Base-by-base conservation (phyloP, 2,329 filamentous ascomycete species). In the Aspergillus amoenus region DNA sequence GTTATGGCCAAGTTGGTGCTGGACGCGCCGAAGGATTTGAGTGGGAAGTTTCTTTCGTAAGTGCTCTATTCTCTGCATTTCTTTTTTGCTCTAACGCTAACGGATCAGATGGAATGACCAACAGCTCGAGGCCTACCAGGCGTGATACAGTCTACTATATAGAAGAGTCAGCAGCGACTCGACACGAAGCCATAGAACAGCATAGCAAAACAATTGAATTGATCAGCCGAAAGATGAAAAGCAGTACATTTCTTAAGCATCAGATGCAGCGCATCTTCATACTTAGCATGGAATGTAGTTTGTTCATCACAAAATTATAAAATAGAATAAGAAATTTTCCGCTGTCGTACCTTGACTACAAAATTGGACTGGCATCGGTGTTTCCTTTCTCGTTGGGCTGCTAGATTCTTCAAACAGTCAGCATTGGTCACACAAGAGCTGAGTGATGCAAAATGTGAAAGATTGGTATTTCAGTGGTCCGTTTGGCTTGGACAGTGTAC, bases 1-100 rank as follows among this genome's bases (percentile, higher is more conserved):
- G 91, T 97, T 12, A 93, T 97, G 74, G 93, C 92, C 3, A 88
- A 84, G 66, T 79, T 97, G 61, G 88, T 87, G 0, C 72, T 90
- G 15, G 79, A 82, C 46, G 89, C 86, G 5, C 80, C 83, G 3
- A 83, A 77, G 54, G 83, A 86, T 17, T 74, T 97, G 63, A 93
- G 83, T 68, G 94, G 94, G 27, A 86, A 86, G 67, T 92, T 90
- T 69, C 76, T 94, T 42, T 65, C 68, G 72, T 73, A 66, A 62
- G 70, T 39, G 34, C 50, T 47, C 17, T 47, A 40, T 46, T 8
- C 43, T 30, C 17, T 12, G 27, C 34, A 30, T 48, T 22, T 40
- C 30, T 43, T 50, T 39, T 43, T 42, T 44, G 13, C 24, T n/a
- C 37, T 47, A 56, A 32, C 59, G 60, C 67, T 73, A 68, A 71